phyloP scores from a whole-genome alignment of 2,329 filamentous ascomycete genomes.

The Colletotrichum sp. region DNA sequence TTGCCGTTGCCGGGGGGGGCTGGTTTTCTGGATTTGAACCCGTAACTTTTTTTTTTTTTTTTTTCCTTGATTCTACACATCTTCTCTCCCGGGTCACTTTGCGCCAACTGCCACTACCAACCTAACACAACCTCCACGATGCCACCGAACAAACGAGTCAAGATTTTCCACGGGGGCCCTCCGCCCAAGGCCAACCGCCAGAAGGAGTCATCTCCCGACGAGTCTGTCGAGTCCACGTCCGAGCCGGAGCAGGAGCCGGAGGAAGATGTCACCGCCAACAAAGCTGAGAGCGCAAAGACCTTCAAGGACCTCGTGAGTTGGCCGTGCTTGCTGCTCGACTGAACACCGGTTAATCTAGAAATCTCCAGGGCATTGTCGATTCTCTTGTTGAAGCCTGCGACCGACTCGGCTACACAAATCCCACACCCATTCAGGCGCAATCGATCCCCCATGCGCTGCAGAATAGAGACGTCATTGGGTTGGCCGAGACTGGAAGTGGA shows the following conservation, averaged over 20 bases:
- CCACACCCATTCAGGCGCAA: slow-evolving; percentile 88
- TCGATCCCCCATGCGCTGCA: slow-evolving; percentile 82
- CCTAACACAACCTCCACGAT: background rate
- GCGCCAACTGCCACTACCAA: background rate
- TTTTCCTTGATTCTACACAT: background rate
- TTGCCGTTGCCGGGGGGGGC: no score
- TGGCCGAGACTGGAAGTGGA: slow-evolving; percentile 74
- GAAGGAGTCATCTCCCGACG: background rate
- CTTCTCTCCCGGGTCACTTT: background rate
- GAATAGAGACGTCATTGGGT: slow-evolving; percentile 86
- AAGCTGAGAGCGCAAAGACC: slow-evolving; percentile 50
- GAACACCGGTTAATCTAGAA: slow-evolving; percentile 19
- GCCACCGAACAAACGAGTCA: background rate
- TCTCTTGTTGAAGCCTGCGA: slow-evolving; percentile 88
- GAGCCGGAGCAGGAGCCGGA: slow-evolving; percentile 13
- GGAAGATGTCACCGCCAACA: slow-evolving; percentile 29
- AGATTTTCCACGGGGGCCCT: background rate
- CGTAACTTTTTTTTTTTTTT: background rate
- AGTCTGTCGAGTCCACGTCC: background rate
- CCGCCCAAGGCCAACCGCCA: background rate
- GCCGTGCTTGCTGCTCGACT: background rate
- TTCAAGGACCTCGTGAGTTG: slow-evolving; percentile 67
- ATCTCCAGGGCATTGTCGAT: slow-evolving; percentile 75
- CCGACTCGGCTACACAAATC: slow-evolving; percentile 79
- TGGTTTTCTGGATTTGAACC: background rate